Percentiles rank a stretch among this genome's conserved stretches.
Conservation (phyloP, 2,329 filamentous ascomycete genomes). For the Scedosporium minutisporum region DNA sequence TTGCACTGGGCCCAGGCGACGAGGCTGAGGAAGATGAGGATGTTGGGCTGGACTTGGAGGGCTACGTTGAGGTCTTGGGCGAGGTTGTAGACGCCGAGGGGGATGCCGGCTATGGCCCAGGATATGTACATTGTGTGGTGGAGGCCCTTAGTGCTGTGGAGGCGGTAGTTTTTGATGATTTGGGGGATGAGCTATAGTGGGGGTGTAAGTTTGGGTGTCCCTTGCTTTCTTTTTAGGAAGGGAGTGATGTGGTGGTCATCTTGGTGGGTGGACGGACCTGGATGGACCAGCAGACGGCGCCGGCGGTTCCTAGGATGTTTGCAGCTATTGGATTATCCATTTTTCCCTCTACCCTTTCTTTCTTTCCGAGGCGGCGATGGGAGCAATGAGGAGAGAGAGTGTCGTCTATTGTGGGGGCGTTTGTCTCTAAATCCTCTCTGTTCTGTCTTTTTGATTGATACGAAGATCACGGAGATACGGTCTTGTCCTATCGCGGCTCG, state of each 20-base stretch:
- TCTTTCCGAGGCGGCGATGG: neutral
- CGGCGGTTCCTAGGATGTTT: conserved; percentile 12
- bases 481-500: too few species aligned
- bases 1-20: conserved; percentile 21
- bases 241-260: neutral
- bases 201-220: neutral
- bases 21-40: conserved; percentile 21
- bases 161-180: conserved; percentile 12
- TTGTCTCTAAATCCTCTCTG: too few species aligned
- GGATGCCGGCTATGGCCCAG: conserved; percentile 13
- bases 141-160: conserved; percentile 10
- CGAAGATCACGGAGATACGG: too few species aligned
- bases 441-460: too few species aligned
- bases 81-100: conserved; percentile 19
- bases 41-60: conserved; percentile 21
- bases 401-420: neutral
- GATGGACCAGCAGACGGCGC: conserved; percentile 12
- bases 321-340: conserved; percentile 12
- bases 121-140: conserved; percentile 11
- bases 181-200: conserved; percentile 12
- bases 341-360: neutral
- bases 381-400: neutral
- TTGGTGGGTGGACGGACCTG: conserved; percentile 7
- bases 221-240: neutral
- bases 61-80: conserved; percentile 20